Percentiles rank a stretch among this genome's conserved stretches.
phyloP scores from a whole-genome alignment of 805 yeast genomes.

The Candida anglica region DNA sequence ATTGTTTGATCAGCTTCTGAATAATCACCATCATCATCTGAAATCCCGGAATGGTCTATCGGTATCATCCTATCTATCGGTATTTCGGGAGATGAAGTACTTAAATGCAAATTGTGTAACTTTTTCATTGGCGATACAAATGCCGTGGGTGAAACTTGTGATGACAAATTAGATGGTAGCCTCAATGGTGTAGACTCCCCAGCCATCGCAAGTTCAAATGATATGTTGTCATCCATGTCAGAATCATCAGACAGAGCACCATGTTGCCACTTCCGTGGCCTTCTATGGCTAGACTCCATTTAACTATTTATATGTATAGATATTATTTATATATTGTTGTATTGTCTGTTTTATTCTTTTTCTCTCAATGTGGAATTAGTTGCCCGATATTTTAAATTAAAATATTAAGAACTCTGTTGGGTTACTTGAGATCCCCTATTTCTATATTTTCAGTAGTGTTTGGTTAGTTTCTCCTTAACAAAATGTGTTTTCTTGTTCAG shows the following conservation, averaged over 20 bases:
- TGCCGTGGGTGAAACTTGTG: conserved; percentile 7
- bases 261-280: background rate
- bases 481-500: background rate
- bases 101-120: conserved; percentile 30
- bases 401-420: too few relatives aligned
- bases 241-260: background rate
- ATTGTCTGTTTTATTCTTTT: background rate
- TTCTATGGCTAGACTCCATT: conserved; percentile 1
- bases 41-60: too few relatives aligned
- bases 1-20: conserved; percentile 5
- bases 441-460: too few relatives aligned
- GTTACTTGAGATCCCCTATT: too few relatives aligned
- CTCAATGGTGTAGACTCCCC: conserved; percentile 22
- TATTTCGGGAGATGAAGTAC: conserved; percentile 1
- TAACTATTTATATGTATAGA: too few relatives aligned
- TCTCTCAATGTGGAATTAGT: too few relatives aligned
- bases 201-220: conserved; percentile 12
- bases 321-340: too few relatives aligned
- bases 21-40: conserved; percentile 1
- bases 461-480: too few relatives aligned
- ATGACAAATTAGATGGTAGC: conserved; percentile 7
- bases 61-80: too few relatives aligned
- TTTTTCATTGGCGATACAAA: conserved; percentile 33
- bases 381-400: too few relatives aligned
- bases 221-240: background rate